Conservation (phyloP, 805 yeast species). For the Wickerhamiella kurtzmanii region DNA sequence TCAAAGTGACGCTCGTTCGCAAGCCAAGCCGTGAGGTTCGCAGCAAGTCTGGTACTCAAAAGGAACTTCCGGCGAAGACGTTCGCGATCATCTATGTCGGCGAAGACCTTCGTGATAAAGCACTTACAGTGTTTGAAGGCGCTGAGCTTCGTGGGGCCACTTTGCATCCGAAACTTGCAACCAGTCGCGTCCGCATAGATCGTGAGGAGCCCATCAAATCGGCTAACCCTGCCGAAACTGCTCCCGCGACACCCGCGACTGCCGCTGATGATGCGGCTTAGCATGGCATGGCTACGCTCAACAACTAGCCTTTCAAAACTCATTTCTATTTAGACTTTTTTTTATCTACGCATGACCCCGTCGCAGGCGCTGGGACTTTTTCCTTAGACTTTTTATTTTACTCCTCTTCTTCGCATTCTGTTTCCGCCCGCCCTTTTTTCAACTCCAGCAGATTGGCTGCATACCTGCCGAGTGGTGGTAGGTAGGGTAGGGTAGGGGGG, state of each 20-base stretch:
- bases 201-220: not conserved
- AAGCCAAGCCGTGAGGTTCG: not conserved
- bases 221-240: not conserved
- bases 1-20: slow-evolving; percentile 2
- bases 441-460: no score
- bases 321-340: no score
- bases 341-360: no score
- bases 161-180: slow-evolving; percentile 38
- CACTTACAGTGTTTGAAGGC: slow-evolving; percentile 61
- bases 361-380: no score
- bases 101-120: slow-evolving; percentile 49
- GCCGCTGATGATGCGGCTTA: not conserved
- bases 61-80: slow-evolving; percentile 14
- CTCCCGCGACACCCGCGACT: not conserved
- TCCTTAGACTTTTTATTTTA: no score
- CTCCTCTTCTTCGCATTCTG: no score
- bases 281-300: not conserved
- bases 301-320: no score
- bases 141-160: slow-evolving; percentile 50
- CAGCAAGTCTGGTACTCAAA: not conserved
- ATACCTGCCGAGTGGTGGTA: no score
- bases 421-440: no score
- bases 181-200: not conserved
- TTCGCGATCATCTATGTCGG: slow-evolving; percentile 48
- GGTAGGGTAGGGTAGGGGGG: no score